phyloP scores from a whole-genome alignment of 1,284 basidiomycete species.

The Cutaneotrichosporon sp. region DNA sequence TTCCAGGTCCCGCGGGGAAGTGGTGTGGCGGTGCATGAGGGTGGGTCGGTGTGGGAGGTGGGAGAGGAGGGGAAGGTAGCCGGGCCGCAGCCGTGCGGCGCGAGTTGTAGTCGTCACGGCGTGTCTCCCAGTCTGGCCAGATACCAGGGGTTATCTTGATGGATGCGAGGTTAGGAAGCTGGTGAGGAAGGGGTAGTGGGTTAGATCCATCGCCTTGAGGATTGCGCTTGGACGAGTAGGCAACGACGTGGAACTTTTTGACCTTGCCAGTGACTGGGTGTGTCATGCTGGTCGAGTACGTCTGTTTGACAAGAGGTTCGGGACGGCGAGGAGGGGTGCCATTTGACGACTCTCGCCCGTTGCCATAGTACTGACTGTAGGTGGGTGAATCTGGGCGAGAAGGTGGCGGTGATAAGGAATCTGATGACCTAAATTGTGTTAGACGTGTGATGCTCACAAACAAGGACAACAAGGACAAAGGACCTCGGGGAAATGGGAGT shows the following conservation, averaged over 20 bases:
- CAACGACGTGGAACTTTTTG: slow-evolving; percentile 52
- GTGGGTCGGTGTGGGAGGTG: slow-evolving; percentile 14
- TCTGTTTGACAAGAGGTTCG: slow-evolving; percentile 51
- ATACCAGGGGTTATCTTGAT: slow-evolving; percentile 45
- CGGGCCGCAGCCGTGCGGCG: slow-evolving; percentile 19
- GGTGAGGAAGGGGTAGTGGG: slow-evolving; percentile 45
- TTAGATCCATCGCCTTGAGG: slow-evolving; percentile 46
- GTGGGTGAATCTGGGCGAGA: slow-evolving; percentile 26
- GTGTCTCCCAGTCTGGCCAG: slow-evolving; percentile 50
- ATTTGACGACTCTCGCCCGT: slow-evolving; percentile 20
- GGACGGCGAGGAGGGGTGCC: slow-evolving; percentile 28
- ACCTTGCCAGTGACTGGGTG: slow-evolving; percentile 44
- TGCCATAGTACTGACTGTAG: slow-evolving; percentile 29
- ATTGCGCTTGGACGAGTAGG: slow-evolving; percentile 50
- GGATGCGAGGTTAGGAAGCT: slow-evolving; percentile 43
- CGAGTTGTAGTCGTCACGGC: slow-evolving; percentile 35
- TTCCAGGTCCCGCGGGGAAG: slow-evolving; percentile 18
- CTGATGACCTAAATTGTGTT: slow-evolving; percentile 34
- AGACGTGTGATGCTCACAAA: slow-evolving; percentile 5
- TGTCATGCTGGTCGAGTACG: slow-evolving; percentile 50
- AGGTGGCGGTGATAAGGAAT: slow-evolving; percentile 43
- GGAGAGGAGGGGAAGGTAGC: slow-evolving; percentile 13
- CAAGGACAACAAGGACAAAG: neutral
- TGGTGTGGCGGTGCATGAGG: slow-evolving; percentile 24
- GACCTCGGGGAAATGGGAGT: neutral